Evolutionary conservation across 805 yeast genomes (phyloP).

Genomic region (Candida ipomoeae): DNA sequence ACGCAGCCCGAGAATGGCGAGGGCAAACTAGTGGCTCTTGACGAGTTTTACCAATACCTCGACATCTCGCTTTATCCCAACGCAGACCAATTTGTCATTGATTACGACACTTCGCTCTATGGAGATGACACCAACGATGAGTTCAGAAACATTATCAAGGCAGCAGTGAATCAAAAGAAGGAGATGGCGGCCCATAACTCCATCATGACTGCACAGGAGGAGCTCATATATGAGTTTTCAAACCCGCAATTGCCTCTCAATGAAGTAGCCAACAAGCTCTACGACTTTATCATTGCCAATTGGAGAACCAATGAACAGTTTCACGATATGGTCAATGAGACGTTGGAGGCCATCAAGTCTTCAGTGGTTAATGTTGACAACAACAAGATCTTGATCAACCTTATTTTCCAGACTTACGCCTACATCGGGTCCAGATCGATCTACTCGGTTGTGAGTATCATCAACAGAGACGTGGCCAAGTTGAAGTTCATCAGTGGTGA

Average conservation of each 20-base stretch:
- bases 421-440: slow-evolving; percentile 86
- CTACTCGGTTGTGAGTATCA: slow-evolving; percentile 43
- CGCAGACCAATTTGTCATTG: slow-evolving; percentile 25
- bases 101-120: slow-evolving; percentile 34
- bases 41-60: slow-evolving; percentile 38
- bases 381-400: slow-evolving; percentile 46
- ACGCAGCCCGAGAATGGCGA: slow-evolving; percentile 21
- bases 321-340: slow-evolving; percentile 29
- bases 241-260: slow-evolving; percentile 35
- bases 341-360: slow-evolving; percentile 22
- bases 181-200: slow-evolving; percentile 18
- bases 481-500: slow-evolving; percentile 36
- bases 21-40: slow-evolving; percentile 20
- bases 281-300: slow-evolving; percentile 39
- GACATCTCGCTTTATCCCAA: slow-evolving; percentile 32
- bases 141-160: slow-evolving; percentile 23
- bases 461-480: slow-evolving; percentile 38
- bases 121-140: slow-evolving; percentile 26
- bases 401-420: slow-evolving; percentile 67
- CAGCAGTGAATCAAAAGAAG: slow-evolving; percentile 24
- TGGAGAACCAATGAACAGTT: slow-evolving; percentile 38
- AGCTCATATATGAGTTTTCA: slow-evolving; percentile 33
- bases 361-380: slow-evolving; percentile 17
- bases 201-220: slow-evolving; percentile 34
- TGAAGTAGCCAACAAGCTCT: slow-evolving; percentile 35